These are phyloP conservation scores for Trapa incisa DNA, from an alignment of 345 rosid genomes.

Conservation along the genomic window DNA sequence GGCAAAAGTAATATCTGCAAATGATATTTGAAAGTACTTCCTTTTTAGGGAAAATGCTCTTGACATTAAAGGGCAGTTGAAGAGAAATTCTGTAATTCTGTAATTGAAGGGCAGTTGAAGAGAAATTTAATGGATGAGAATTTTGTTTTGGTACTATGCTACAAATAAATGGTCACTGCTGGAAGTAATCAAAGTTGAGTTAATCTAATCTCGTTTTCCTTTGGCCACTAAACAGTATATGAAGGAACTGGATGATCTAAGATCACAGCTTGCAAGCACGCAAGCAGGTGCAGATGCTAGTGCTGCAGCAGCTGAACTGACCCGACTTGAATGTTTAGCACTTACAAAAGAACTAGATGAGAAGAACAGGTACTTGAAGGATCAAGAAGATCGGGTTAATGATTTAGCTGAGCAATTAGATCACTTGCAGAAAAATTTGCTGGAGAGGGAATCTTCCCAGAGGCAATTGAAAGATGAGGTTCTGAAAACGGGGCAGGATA, in stretches of 20 bases:
- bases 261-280: constrained; percentile 55
- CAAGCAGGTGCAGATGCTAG: constrained; percentile 66
- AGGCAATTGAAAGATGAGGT: constrained; percentile 74
- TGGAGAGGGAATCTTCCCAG: constrained; percentile 68
- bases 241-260: constrained; percentile 52
- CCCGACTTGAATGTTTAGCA: constrained; percentile 54
- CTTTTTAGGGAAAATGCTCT: no score
- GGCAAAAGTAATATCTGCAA: no score
- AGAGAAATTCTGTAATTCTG: no score
- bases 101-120: no score
- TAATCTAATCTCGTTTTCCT: neutral
- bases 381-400: constrained; percentile 61
- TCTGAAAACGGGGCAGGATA: no score
- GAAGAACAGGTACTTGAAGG: constrained; percentile 46
- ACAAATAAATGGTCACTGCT: no score
- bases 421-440: constrained; percentile 54
- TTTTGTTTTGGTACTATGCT: no score
- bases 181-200: no score
- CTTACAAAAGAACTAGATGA: constrained; percentile 54
- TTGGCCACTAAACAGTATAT: constrained; percentile 30
- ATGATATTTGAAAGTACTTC: no score
- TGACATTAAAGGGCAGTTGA: no score
- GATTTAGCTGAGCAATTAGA: constrained; percentile 61
- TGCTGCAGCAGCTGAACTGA: constrained; percentile 68
- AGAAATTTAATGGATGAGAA: no score